Evolutionary conservation across 495 filamentous ascomycete genomes (phyloP).

Genomic region (Durotheca rogersii): DNA sequence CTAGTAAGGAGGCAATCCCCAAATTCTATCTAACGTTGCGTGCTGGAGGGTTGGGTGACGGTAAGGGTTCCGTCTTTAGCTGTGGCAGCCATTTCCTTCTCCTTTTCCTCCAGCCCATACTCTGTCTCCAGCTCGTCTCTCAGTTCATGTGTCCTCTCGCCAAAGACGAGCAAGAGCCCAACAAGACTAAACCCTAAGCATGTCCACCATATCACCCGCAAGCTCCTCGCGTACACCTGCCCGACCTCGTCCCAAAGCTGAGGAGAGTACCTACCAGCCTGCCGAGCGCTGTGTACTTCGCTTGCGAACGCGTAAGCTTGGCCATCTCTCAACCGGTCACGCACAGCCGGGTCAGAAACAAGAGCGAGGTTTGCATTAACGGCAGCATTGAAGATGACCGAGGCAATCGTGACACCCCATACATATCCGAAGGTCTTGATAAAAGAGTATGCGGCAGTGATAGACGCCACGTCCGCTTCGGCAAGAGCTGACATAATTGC

Average conservation of each 20-base stretch:
- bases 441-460: conserved; percentile 39
- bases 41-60: no score
- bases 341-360: neutral
- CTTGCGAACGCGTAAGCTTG: neutral
- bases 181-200: neutral
- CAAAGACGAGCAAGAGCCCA: neutral
- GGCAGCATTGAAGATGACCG: conserved; percentile 16
- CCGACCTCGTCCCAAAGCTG: neutral
- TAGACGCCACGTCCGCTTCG: neutral
- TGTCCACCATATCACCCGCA: neutral
- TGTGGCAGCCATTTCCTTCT: no score
- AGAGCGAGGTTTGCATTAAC: neutral
- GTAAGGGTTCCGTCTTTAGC: no score
- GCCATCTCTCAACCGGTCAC: neutral
- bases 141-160: neutral
- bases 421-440: conserved; percentile 44
- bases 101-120: neutral
- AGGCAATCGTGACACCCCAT: conserved; percentile 41
- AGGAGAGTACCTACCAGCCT: neutral
- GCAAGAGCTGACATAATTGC: neutral
- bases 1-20: no score
- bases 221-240: neutral
- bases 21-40: no score
- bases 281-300: neutral
- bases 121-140: neutral